These are phyloP conservation scores for Russula virescens DNA, from an alignment of 768 basidiomycete genomes.

Conservation along the genomic window DNA sequence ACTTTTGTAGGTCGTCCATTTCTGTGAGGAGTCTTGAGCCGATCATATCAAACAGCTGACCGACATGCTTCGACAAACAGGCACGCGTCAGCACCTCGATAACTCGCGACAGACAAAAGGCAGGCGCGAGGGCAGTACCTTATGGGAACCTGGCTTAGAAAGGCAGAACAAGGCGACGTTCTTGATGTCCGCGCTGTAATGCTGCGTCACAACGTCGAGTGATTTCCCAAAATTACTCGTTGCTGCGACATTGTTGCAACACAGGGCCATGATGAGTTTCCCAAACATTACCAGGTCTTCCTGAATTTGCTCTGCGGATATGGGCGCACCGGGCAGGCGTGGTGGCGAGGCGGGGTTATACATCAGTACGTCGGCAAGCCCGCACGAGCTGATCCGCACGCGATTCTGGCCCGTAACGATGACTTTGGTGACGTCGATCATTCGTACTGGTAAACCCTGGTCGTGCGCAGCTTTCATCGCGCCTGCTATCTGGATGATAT, in stretches of 20 bases:
- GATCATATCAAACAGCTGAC: constrained; percentile 77
- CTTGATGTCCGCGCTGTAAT: constrained; percentile 81
- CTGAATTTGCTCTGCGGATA: constrained; percentile 51
- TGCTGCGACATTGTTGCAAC: constrained; percentile 59
- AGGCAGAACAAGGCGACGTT: constrained; percentile 71
- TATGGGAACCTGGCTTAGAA: constrained; percentile 61
- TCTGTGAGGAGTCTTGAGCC: constrained; percentile 67
- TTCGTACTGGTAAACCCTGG: constrained; percentile 69
- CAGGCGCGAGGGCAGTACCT: constrained; percentile 38
- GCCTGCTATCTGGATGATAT: constrained; percentile 82
- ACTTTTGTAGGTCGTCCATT: constrained; percentile 81
- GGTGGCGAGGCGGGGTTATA: constrained; percentile 45
- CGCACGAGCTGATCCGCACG: constrained; percentile 81
- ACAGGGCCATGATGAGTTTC: constrained; percentile 71
- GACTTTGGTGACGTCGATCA: constrained; percentile 83
- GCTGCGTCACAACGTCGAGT: constrained; percentile 63
- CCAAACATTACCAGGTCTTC: constrained; percentile 89
- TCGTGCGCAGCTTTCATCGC: constrained; percentile 86
- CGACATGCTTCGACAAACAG: constrained; percentile 50
- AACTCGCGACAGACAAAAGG: neutral
- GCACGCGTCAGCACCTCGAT: neutral
- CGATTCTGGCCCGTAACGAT: constrained; percentile 87
- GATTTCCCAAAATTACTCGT: constrained; percentile 61
- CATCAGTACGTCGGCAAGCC: constrained; percentile 78
- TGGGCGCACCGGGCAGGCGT: constrained; percentile 1